Conservation (phyloP, 2,329 filamentous ascomycete genomes). For the Sclerotiophoma versabilis region DNA sequence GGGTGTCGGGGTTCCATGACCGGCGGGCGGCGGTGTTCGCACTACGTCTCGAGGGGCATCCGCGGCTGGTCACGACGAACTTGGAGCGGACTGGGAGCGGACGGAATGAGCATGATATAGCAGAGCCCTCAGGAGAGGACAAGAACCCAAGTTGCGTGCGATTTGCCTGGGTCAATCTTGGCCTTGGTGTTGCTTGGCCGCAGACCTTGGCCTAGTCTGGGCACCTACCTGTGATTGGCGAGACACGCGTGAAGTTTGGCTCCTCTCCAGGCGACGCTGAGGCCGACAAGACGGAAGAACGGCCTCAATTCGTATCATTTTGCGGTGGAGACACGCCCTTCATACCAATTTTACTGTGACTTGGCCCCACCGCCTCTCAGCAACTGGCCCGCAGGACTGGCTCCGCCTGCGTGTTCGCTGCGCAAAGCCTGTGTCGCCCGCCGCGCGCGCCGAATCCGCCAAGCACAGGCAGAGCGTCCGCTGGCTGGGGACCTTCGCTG, state of each 20-base stretch:
- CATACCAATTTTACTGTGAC: neutral
- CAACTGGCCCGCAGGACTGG: conserved; percentile 4
- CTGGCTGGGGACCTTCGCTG: conserved; percentile 21
- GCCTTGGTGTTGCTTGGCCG: conserved; percentile 19
- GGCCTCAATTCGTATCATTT: conserved; percentile 7
- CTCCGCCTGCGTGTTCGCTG: too few relatives aligned
- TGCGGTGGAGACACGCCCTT: conserved; percentile 5
- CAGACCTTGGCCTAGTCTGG: conserved; percentile 15
- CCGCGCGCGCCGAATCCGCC: conserved; percentile 10
- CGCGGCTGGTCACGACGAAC: conserved; percentile 27
- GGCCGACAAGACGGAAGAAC: conserved; percentile 21
- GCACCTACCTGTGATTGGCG: conserved; percentile 12
- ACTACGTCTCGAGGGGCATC: conserved; percentile 39
- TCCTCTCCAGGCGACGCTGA: conserved; percentile 14
- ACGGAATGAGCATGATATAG: conserved; percentile 47
- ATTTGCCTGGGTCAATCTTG: conserved; percentile 20
- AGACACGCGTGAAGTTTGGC: neutral
- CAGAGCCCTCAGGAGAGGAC: conserved; percentile 24
- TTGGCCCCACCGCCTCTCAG: neutral
- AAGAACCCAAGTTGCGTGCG: conserved; percentile 19
- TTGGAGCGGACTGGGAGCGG: conserved; percentile 27
- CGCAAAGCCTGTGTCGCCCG: conserved; percentile 8
- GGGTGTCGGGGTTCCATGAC: conserved; percentile 45
- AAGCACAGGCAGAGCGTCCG: conserved; percentile 31
- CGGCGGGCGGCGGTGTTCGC: conserved; percentile 25